Conservation (phyloP, 2,329 filamentous ascomycete genomes). For the Fusarium lyarnte region DNA sequence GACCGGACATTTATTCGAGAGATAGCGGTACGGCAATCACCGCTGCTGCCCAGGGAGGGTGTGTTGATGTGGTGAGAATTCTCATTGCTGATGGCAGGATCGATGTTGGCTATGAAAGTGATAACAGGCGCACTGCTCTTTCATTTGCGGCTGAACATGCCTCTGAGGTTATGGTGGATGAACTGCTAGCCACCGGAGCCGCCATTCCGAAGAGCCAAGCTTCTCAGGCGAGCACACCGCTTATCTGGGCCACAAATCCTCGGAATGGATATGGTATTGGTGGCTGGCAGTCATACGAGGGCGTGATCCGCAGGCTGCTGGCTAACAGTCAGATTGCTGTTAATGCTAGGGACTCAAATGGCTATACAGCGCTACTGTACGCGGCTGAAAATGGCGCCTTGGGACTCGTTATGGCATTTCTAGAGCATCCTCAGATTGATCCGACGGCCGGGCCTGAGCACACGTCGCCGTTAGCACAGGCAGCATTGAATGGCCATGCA, state of each 20-base stretch:
- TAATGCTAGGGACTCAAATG: fast-evolving
- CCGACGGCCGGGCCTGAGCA: fast-evolving
- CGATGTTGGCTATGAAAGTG: neutral
- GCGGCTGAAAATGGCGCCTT: neutral
- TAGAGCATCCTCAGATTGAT: neutral
- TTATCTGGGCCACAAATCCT: neutral
- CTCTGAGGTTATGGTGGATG: fast-evolving
- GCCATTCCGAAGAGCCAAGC: fast-evolving
- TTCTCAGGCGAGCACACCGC: fast-evolving
- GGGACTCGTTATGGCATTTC: neutral
- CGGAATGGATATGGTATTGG: no score
- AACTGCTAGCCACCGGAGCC: neutral
- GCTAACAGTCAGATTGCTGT: fast-evolving
- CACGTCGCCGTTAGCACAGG: fast-evolving
- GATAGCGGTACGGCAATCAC: neutral
- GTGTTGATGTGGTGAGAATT: neutral
- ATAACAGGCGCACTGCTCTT: fast-evolving
- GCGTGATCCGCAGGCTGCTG: neutral
- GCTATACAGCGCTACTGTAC: neutral
- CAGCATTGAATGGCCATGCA: fast-evolving
- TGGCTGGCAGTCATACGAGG: neutral
- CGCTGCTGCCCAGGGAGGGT: neutral
- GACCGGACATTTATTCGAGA: fast-evolving
- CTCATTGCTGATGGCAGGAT: neutral
- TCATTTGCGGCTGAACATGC: neutral